Evolutionary conservation across 2,329 filamentous ascomycete genomes (phyloP).

Genomic region (Ilyonectria destructans): DNA sequence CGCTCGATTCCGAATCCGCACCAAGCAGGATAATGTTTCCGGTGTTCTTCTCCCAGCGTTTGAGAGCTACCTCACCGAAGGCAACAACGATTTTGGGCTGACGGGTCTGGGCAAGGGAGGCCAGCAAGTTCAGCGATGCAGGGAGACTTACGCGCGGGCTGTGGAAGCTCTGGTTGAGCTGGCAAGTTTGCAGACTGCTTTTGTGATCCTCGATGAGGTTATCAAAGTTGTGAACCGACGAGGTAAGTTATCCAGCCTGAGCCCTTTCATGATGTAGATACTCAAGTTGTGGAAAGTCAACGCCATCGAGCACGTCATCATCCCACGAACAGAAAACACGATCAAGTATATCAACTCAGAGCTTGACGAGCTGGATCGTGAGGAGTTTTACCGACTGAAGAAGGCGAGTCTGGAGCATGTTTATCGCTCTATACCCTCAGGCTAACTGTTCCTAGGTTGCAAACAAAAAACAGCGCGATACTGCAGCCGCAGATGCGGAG

Average conservation of each 20-base stretch:
- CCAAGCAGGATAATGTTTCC: conserved; percentile 98
- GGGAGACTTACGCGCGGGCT: conserved; percentile 95
- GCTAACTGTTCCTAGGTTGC: conserved; percentile 69
- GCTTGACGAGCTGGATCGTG: conserved; percentile 95
- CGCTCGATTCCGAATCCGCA: conserved; percentile 92
- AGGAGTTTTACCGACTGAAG: conserved; percentile 98
- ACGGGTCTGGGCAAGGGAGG: conserved; percentile 97
- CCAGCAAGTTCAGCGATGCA: conserved; percentile 94
- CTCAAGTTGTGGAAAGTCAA: conserved; percentile 75
- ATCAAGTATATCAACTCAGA: conserved; percentile 99
- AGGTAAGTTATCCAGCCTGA: conserved; percentile 67
- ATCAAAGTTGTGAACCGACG: conserved; percentile 99
- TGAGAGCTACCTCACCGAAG: conserved; percentile 90
- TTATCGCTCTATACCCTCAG: too few species aligned
- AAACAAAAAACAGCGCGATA: conserved; percentile 86
- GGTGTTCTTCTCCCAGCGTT: conserved; percentile 96
- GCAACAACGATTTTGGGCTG: conserved; percentile 95
- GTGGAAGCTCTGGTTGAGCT: conserved; percentile 97
- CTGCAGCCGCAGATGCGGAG: conserved; percentile 80
- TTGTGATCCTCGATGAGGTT: conserved; percentile 97
- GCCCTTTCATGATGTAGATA: neutral
- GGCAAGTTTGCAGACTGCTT: conserved; percentile 95
- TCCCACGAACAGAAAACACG: conserved; percentile 98
- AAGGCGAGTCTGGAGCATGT: conserved; percentile 66
- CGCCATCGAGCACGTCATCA: conserved; percentile 97